Conservation (phyloP, 2,329 filamentous ascomycete genomes). For the Aspergillus ustus region DNA sequence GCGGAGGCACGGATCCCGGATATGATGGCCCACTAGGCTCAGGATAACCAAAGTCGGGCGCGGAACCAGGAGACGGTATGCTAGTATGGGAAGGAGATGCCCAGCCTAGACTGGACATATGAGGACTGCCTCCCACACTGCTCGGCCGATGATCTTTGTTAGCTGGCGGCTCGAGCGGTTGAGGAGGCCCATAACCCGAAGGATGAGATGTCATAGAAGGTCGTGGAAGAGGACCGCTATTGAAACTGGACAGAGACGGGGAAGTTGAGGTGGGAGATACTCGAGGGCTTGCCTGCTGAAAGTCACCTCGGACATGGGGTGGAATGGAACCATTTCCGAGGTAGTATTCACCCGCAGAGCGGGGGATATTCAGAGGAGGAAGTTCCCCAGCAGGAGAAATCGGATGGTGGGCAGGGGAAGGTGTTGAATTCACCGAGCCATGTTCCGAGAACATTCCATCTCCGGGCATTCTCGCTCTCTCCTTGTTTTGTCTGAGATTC, state of each 20-base stretch:
- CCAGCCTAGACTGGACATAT: constrained; percentile 82
- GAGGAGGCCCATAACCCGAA: constrained; percentile 77
- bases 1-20: constrained; percentile 52
- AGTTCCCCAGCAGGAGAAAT: constrained; percentile 80
- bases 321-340: constrained; percentile 80
- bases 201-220: constrained; percentile 82
- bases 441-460: constrained; percentile 51
- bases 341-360: constrained; percentile 73
- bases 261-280: constrained; percentile 67
- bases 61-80: constrained; percentile 70
- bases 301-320: constrained; percentile 77
- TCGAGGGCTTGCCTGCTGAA: constrained; percentile 71
- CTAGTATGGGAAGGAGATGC: constrained; percentile 78
- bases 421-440: constrained; percentile 63
- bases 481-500: constrained; percentile 67
- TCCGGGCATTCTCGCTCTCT: constrained; percentile 40
- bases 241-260: constrained; percentile 67
- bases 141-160: constrained; percentile 75
- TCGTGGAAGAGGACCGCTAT: constrained; percentile 53
- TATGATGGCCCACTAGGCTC: constrained; percentile 66
- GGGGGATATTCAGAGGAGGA: constrained; percentile 70
- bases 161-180: constrained; percentile 79
- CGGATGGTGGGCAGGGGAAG: constrained; percentile 79
- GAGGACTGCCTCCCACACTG: constrained; percentile 82
- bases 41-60: constrained; percentile 81